These are phyloP conservation scores for Cladophialophora chaetospira DNA, from an alignment of 2,329 filamentous ascomycete species.

Conservation along the genomic window DNA sequence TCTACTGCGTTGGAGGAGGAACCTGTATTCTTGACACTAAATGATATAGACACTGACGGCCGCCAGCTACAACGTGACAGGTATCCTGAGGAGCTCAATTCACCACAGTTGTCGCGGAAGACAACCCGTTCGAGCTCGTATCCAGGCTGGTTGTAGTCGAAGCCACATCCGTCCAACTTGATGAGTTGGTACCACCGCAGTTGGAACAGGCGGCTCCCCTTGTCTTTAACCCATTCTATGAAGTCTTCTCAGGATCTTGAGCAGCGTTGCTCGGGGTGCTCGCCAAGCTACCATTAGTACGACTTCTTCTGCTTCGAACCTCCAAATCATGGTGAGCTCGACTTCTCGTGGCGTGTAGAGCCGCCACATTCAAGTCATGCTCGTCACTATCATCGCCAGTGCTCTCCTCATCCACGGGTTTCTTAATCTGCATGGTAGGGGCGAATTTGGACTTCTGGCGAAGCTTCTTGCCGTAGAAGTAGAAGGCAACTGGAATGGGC, in stretches of 20 bases:
- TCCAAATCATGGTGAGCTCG: conserved; percentile 28
- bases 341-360: conserved; percentile 30
- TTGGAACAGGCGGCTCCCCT: background rate
- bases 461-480: conserved; percentile 37
- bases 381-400: conserved; percentile 31
- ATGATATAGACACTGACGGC: background rate
- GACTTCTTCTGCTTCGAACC: conserved; percentile 12
- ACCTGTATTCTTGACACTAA: background rate
- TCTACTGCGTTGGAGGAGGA: no score
- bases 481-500: conserved; percentile 44
- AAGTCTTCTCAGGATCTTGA: conserved; percentile 5
- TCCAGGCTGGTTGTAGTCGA: background rate
- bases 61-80: no score
- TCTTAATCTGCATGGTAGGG: conserved; percentile 53
- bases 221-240: background rate
- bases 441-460: conserved; percentile 32
- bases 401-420: conserved; percentile 41
- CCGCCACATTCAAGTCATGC: conserved; percentile 23
- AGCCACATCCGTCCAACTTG: background rate
- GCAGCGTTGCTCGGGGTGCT: background rate
- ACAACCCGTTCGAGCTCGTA: background rate
- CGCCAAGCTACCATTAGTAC: conserved; percentile 16
- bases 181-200: no score
- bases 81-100: background rate
- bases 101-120: background rate